Conservation (phyloP, 768 basidiomycete genomes). For the Lentinula detonsa region DNA sequence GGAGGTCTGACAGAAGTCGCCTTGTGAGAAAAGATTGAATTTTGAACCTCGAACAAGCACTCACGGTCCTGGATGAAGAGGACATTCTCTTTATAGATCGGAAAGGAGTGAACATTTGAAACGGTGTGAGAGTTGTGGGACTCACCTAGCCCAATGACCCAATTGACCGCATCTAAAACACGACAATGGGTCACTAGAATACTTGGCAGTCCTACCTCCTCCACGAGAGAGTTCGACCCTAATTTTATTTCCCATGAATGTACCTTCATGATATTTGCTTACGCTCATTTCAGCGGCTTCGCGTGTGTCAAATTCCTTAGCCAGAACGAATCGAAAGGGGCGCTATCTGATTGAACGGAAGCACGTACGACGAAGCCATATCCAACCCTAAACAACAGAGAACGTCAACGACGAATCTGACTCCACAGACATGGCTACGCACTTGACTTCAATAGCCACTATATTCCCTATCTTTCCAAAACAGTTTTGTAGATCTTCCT, state of each 20-base stretch:
- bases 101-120: not conserved
- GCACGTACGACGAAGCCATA: constrained; percentile 84
- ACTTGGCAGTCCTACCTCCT: constrained; percentile 75
- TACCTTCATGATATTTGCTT: constrained; percentile 83
- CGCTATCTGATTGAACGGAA: not conserved
- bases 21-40: not conserved
- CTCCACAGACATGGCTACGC: constrained; percentile 21
- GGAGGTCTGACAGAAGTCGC: constrained; percentile 13
- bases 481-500: constrained; percentile 80
- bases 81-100: constrained; percentile 55
- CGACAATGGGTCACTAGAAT: constrained; percentile 78
- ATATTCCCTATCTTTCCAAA: constrained; percentile 83
- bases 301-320: constrained; percentile 75
- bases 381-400: constrained; percentile 49
- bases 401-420: constrained; percentile 9
- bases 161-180: constrained; percentile 84
- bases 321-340: constrained; percentile 6
- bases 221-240: constrained; percentile 84
- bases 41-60: constrained; percentile 18
- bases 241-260: constrained; percentile 91
- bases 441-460: constrained; percentile 79
- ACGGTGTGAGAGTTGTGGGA: not conserved
- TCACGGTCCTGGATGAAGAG: constrained; percentile 49
- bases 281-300: constrained; percentile 86
- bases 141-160: constrained; percentile 88